Percentiles rank a stretch among this genome's conserved stretches.
These are phyloP conservation scores for Xylariaceae sp. DNA, from an alignment of 2,329 filamentous ascomycete species.

Conservation along the genomic window DNA sequence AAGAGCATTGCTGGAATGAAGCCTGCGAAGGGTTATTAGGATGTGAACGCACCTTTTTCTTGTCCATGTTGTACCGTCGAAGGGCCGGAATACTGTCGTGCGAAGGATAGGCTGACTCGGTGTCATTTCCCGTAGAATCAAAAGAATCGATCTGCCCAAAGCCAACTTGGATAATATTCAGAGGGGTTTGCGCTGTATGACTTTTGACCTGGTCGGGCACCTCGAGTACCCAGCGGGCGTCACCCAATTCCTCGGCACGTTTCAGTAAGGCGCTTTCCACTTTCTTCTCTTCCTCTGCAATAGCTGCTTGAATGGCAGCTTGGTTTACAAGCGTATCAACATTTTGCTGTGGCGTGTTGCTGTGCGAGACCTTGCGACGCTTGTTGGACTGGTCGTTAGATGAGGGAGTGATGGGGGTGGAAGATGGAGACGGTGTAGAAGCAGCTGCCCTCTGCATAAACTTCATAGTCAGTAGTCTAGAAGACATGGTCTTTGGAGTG, in stretches of 20 bases:
- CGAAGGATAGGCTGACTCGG: slow-evolving; percentile 27
- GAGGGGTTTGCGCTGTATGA: slow-evolving; percentile 46
- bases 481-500: slow-evolving; percentile 78
- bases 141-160: slow-evolving; percentile 52
- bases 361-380: slow-evolving; percentile 61
- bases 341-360: slow-evolving; percentile 43
- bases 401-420: slow-evolving; percentile 52
- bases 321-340: slow-evolving; percentile 60
- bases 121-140: slow-evolving; percentile 33
- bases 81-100: slow-evolving; percentile 32
- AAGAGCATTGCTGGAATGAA: not conserved
- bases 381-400: slow-evolving; percentile 64
- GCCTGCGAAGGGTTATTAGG: not conserved
- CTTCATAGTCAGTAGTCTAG: slow-evolving; percentile 90
- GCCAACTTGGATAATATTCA: slow-evolving; percentile 68
- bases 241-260: slow-evolving; percentile 67
- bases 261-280: slow-evolving; percentile 66
- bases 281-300: slow-evolving; percentile 72
- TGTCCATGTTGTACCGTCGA: slow-evolving; percentile 44
- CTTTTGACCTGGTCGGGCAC: slow-evolving; percentile 49
- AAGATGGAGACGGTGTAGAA: slow-evolving; percentile 65
- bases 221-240: slow-evolving; percentile 78
- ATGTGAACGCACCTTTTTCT: slow-evolving; percentile 36
- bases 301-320: slow-evolving; percentile 66
- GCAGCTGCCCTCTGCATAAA: slow-evolving; percentile 92